Base-by-base conservation (phyloP, 202 grass and related monocot species). In the Zoysia matrella region DNA sequence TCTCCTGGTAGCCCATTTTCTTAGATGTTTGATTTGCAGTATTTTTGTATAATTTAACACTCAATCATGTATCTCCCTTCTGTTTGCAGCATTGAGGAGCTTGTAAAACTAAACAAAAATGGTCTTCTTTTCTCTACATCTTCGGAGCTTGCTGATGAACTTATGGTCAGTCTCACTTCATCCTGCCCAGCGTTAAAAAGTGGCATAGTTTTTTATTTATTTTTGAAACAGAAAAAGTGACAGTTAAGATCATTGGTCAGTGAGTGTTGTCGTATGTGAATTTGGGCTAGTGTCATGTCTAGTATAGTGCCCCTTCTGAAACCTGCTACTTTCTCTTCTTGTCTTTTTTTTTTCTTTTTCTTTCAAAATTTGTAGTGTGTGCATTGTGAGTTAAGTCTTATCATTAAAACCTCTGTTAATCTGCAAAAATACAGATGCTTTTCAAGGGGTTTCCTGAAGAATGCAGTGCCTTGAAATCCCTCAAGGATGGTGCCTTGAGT, bases 91-190 rank as follows among this genome's bases (percentile, higher is more conserved):
- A 98, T 99, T 72, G 86, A 95, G 71, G 96, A 99, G 65, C 96
- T 99, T 61, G 89, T 99, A 69, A 87, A 96, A 89, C 83, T 90
- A 68, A 90, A 92, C 66, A 95, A 11, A 75, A 99, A 96, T 65
- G 96, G 96, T 62, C 90, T 96, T 80, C 87, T 96, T 52, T 99
- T 99, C 80, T 96, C 96, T 67, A 89, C 93, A 44, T 88, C 93
- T 51, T 99, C 89, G 12, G 93, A 99, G 81, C 93, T 99, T 81
- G 93, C 96, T 22, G 96, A 99, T 84, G 96, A 99, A 92, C 85
- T 96, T 80, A 86, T 99, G 93, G 93, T 96, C 83, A 84, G 58
- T 36, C 66, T 64, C 49, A 52, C 47, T 79, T 86, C 61, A 79
- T 30, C 8, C 43, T 65, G 10, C 39, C 62, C 11, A 65, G 13